Conservation (phyloP, 208 protist genomes). For the Crithidia acanthocephali region DNA sequence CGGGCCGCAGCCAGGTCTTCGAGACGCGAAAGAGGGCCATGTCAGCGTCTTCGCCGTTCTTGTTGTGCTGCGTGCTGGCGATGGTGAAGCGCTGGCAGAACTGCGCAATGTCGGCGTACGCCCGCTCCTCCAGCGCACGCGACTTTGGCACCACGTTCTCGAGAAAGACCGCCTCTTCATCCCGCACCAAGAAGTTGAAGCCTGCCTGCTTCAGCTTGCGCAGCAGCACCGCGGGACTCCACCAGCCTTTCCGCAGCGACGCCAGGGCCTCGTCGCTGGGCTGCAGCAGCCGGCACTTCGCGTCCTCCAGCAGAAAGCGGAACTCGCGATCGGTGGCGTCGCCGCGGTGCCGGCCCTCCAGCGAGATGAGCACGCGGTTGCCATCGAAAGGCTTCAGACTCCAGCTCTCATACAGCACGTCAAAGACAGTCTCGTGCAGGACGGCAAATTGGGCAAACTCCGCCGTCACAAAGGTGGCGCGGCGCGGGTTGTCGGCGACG, state of each 20-base stretch:
- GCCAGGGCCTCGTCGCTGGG: conserved; percentile 83
- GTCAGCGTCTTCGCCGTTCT: conserved; percentile 81
- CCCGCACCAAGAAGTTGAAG: conserved; percentile 87
- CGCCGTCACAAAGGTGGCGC: conserved; percentile 66
- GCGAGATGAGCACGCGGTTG: conserved; percentile 71
- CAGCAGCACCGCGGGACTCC: conserved; percentile 80
- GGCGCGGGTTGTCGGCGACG: conserved; percentile 42
- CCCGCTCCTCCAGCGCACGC: conserved; percentile 73
- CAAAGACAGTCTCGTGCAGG: conserved; percentile 90
- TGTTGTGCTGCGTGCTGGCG: conserved; percentile 84
- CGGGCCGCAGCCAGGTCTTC: conserved; percentile 37
- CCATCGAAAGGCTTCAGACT: conserved; percentile 70
- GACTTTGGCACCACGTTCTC: conserved; percentile 76
- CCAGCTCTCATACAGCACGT: conserved; percentile 91
- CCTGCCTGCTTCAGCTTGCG: conserved; percentile 79
- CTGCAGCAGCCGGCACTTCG: conserved; percentile 73
- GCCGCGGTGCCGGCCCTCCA: conserved; percentile 78
- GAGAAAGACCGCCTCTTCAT: conserved; percentile 78
- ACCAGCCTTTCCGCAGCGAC: conserved; percentile 64
- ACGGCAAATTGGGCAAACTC: conserved; percentile 90
- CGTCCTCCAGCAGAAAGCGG: conserved; percentile 80
- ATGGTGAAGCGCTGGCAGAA: conserved; percentile 84
- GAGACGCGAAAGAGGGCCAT: conserved; percentile 92
- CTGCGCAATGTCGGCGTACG: conserved; percentile 89
- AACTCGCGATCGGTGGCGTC: conserved; percentile 90